Conservation (phyloP, 352 stramenopile species). For the Phytophthora sojae region DNA sequence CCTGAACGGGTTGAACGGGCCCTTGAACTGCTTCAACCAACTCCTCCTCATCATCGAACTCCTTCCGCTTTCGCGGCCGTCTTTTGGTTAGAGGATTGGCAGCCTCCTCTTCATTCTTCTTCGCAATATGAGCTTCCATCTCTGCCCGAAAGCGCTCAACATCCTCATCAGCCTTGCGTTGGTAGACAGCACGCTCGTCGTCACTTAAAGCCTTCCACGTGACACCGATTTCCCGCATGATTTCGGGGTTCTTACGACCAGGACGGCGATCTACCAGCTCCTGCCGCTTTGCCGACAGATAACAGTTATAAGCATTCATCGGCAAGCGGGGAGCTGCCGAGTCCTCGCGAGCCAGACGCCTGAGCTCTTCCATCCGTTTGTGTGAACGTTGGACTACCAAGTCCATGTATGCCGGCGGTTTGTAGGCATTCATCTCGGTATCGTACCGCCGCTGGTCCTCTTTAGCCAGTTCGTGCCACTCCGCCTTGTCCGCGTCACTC, state of each 20-base stretch:
- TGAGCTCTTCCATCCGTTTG: constrained; percentile 51
- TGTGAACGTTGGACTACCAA: constrained; percentile 24
- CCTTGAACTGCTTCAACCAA: neutral
- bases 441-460: constrained; percentile 58
- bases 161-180: constrained; percentile 51
- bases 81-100: constrained; percentile 3
- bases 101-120: constrained; percentile 13
- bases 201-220: constrained; percentile 54
- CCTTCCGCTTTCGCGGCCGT: constrained; percentile 20
- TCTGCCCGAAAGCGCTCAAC: constrained; percentile 54
- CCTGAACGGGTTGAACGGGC: neutral
- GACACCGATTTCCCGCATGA: constrained; percentile 52
- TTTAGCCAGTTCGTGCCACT: constrained; percentile 59
- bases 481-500: constrained; percentile 45
- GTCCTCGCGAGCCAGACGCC: constrained; percentile 38
- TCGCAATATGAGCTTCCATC: constrained; percentile 50
- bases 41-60: neutral
- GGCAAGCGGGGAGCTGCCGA: constrained; percentile 46
- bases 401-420: constrained; percentile 47
- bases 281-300: constrained; percentile 43
- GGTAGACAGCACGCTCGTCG: constrained; percentile 41
- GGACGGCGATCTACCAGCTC: constrained; percentile 40
- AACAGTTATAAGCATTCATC: constrained; percentile 56
- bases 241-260: constrained; percentile 50
- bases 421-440: constrained; percentile 58